A percentile compares a stretch with the other conserved stretches of the same genome.
phyloP scores from a whole-genome alignment of 495 filamentous ascomycete species.

The Symbiotaphrina buchneri region DNA sequence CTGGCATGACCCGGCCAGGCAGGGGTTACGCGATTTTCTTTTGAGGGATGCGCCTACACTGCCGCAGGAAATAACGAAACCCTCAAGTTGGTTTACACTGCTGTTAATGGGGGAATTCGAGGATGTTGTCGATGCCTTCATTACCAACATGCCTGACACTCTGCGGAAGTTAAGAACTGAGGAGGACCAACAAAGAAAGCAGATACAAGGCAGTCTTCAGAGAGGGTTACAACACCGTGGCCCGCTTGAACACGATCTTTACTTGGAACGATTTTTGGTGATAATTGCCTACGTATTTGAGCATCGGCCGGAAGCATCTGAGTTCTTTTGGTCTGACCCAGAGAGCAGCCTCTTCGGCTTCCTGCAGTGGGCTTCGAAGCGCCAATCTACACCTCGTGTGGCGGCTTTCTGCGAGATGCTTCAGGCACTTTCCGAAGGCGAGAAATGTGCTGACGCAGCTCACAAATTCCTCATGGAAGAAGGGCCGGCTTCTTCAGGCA shows the following conservation, averaged over 20 bases:
- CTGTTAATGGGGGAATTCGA: constrained; percentile 64
- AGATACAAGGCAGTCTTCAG: constrained; percentile 29
- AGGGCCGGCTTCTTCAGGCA: constrained; percentile 42
- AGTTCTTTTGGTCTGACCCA: constrained; percentile 70
- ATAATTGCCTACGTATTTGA: constrained; percentile 86
- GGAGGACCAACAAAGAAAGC: constrained; percentile 65
- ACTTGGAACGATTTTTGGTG: constrained; percentile 77
- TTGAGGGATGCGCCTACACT: constrained; percentile 52
- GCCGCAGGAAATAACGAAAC: constrained; percentile 32
- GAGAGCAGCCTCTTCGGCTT: constrained; percentile 87
- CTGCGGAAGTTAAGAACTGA: constrained; percentile 68
- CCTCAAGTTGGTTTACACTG: constrained; percentile 38
- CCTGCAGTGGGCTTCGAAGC: constrained; percentile 78
- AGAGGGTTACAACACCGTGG: constrained; percentile 13
- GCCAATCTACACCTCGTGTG: constrained; percentile 79
- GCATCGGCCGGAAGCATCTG: constrained; percentile 53
- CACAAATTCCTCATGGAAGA: constrained; percentile 85
- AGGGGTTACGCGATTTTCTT: constrained; percentile 50
- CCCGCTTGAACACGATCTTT: constrained; percentile 44
- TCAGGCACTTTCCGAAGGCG: constrained; percentile 57
- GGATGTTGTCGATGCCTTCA: constrained; percentile 67
- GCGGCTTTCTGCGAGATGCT: constrained; percentile 94
- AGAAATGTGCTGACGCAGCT: constrained; percentile 54
- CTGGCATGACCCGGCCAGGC: constrained; percentile 63
- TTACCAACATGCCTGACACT: constrained; percentile 85